These are phyloP conservation scores for Penicillium salamii DNA, from an alignment of 495 filamentous ascomycete genomes.

Conservation along the genomic window DNA sequence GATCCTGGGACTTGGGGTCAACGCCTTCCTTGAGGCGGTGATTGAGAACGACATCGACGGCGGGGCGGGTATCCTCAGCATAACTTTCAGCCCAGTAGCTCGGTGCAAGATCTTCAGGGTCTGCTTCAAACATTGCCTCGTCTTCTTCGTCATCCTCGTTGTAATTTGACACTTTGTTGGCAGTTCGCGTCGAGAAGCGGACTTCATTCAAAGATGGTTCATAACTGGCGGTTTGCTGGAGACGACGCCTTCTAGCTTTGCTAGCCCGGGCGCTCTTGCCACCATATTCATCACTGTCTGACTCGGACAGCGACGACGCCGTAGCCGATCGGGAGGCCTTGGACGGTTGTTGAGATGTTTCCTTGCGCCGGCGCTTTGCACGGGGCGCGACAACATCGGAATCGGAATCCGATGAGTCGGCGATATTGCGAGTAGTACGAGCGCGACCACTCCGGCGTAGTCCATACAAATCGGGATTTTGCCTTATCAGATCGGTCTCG, in stretches of 20 bases:
- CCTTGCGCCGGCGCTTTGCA: conserved; percentile 39
- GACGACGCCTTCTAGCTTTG: conserved; percentile 70
- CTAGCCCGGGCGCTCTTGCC: conserved; percentile 63
- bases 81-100: conserved; percentile 61
- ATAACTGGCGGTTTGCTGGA: conserved; percentile 56
- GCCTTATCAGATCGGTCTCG: conserved; percentile 78
- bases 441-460: conserved; percentile 79
- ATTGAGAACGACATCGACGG: conserved; percentile 86
- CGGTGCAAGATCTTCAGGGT: conserved; percentile 51
- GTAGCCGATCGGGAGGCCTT: conserved; percentile 47
- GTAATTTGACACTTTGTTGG: conserved; percentile 81
- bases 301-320: conserved; percentile 40
- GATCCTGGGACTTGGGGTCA: conserved; percentile 51
- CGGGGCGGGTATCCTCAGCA: conserved; percentile 69
- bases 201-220: conserved; percentile 66
- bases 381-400: conserved; percentile 44
- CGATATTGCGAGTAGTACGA: conserved; percentile 50
- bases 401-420: conserved; percentile 71
- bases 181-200: conserved; percentile 86
- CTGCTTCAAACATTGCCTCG: conserved; percentile 68
- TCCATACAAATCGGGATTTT: conserved; percentile 95
- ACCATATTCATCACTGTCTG: conserved; percentile 67
- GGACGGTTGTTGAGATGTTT: conserved; percentile 38
- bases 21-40: conserved; percentile 73
- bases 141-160: conserved; percentile 85